These are phyloP conservation scores for Cnidoscolus chayamansa DNA, from an alignment of 441 rosid species.

Conservation along the genomic window DNA sequence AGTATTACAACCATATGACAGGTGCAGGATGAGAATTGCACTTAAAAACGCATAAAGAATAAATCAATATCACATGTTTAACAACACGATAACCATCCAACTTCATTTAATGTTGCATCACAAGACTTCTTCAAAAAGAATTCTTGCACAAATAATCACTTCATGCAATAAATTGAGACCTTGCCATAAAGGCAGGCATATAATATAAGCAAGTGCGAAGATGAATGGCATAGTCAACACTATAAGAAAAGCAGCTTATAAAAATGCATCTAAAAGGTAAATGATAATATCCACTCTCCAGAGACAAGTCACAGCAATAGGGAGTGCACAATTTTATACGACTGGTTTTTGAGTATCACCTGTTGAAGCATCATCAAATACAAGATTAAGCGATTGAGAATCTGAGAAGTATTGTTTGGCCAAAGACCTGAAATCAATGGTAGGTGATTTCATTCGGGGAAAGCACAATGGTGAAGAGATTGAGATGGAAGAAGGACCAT, in stretches of 20 bases:
- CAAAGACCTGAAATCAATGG: slow-evolving; percentile 66
- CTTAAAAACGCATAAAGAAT: neutral
- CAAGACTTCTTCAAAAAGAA: neutral
- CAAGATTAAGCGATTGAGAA: slow-evolving; percentile 69
- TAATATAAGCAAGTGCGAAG: neutral
- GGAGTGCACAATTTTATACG: neutral
- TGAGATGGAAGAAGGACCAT: slow-evolving; percentile 92
- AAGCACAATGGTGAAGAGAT: slow-evolving; percentile 95
- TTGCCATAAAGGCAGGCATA: too few species aligned
- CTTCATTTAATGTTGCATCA: neutral
- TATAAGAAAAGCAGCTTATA: neutral
- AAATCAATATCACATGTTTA: neutral
- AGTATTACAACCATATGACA: neutral
- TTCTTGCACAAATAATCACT: neutral
- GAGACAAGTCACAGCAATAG: neutral
- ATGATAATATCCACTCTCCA: neutral
- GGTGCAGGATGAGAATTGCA: neutral
- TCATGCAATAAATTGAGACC: neutral
- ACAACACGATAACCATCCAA: neutral
- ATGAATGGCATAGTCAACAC: neutral
- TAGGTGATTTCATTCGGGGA: slow-evolving; percentile 62
- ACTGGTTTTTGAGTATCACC: slow-evolving; percentile 41
- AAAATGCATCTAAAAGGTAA: neutral
- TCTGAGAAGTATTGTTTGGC: slow-evolving; percentile 91
- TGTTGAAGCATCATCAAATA: slow-evolving; percentile 65